Evolutionary conservation across 148 eudicot genomes (phyloP).

Genomic region (Dianthus caryophyllus): DNA sequence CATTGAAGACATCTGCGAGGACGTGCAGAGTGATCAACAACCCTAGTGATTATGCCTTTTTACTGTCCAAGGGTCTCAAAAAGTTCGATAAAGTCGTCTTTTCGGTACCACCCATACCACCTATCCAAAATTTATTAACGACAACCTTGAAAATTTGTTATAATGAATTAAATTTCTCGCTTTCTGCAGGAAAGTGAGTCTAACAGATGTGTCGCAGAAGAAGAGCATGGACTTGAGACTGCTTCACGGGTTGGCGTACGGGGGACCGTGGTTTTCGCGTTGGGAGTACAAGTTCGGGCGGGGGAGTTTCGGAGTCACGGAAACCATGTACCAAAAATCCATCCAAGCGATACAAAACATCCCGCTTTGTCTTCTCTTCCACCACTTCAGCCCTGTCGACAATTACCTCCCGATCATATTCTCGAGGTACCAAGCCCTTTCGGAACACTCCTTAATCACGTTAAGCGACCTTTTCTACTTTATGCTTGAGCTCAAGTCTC

Average conservation of each 20-base stretch:
- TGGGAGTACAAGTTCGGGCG: constrained; percentile 86
- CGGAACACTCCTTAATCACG: constrained; percentile 63
- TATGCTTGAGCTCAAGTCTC: constrained; percentile 68
- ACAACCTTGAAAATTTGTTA: background rate
- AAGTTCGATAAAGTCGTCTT: no score
- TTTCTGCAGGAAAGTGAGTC: constrained; percentile 73
- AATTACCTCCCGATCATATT: constrained; percentile 46
- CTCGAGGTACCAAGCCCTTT: constrained; percentile 66
- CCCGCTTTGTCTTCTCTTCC: constrained; percentile 59
- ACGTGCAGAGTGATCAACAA: background rate
- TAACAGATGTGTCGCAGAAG: constrained; percentile 61
- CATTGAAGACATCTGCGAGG: background rate
- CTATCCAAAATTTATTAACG: no score
- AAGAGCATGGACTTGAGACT: constrained; percentile 86
- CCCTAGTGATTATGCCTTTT: no score
- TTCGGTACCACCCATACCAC: no score
- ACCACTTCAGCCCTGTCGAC: constrained; percentile 36
- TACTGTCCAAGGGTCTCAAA: no score
- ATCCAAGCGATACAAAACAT: constrained; percentile 67
- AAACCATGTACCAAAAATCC: constrained; percentile 65
- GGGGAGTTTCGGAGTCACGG: constrained; percentile 79
- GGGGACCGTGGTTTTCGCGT: constrained; percentile 76
- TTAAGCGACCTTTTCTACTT: constrained; percentile 65
- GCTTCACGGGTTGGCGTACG: constrained; percentile 71
- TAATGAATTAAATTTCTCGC: background rate